Percentiles rank a stretch among this genome's conserved stretches.
Conservation (phyloP, 768 basidiomycete species). For the Podaxis sp. region DNA sequence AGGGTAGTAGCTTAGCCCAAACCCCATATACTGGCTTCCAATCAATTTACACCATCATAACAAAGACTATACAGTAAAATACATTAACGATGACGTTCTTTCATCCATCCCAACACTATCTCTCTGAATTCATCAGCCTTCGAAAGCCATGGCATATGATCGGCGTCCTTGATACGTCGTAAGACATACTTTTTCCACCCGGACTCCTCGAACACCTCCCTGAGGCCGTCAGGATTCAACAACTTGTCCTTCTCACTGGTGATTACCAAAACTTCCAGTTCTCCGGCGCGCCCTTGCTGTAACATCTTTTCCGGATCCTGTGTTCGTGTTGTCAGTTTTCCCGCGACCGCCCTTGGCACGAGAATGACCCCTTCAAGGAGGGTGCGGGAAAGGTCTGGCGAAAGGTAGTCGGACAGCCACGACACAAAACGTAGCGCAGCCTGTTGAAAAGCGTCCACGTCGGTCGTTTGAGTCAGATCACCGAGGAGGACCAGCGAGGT, state of each 20-base stretch:
- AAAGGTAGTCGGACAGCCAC: slow-evolving; percentile 17
- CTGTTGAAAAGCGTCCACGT: slow-evolving; percentile 22
- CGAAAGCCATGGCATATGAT: slow-evolving; percentile 30
- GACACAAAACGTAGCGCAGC: slow-evolving; percentile 20
- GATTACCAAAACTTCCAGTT: slow-evolving; percentile 26
- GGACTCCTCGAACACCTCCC: slow-evolving; percentile 22
- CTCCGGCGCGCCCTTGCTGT: slow-evolving; percentile 20
- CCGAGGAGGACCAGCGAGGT: slow-evolving; percentile 18
- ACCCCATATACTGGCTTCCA: neutral
- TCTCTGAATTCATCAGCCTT: slow-evolving; percentile 20
- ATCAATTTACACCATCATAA: neutral
- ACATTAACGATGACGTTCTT: neutral
- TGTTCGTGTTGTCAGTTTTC: slow-evolving; percentile 21
- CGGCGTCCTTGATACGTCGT: slow-evolving; percentile 21
- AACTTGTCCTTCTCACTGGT: slow-evolving; percentile 25
- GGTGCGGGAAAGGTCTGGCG: slow-evolving; percentile 15
- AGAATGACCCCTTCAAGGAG: slow-evolving; percentile 23
- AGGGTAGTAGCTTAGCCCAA: neutral
- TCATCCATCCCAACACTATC: slow-evolving; percentile 23
- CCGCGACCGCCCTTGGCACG: slow-evolving; percentile 23
- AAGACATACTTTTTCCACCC: slow-evolving; percentile 22
- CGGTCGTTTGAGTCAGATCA: slow-evolving; percentile 19
- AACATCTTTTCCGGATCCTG: slow-evolving; percentile 24
- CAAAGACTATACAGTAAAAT: neutral
- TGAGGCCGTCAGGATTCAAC: slow-evolving; percentile 18